Base-by-base conservation (phyloP, 495 filamentous ascomycete species). In the Cladorrhinum samala region DNA sequence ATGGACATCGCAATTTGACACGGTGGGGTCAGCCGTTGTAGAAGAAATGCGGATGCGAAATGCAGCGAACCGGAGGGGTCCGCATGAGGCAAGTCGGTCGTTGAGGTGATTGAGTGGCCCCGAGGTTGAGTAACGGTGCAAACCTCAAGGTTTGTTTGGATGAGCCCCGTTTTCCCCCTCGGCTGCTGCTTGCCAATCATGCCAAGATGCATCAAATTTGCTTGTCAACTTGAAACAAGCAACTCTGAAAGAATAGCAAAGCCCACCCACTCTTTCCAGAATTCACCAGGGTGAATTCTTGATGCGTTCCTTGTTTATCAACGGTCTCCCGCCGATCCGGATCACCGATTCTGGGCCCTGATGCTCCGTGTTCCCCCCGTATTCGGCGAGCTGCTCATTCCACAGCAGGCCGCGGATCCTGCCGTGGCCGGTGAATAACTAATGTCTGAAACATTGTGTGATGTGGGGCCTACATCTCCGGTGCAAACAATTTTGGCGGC, bases 151-250 rank as follows among this genome's bases (percentile, higher is more conserved):
- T n/a, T n/a, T n/a, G n/a, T n/a, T n/a, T n/a, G n/a, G n/a, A n/a
- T n/a, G n/a, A n/a, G n/a, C n/a, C n/a, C n/a, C n/a, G n/a, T n/a
- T n/a, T n/a, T n/a, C n/a, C n/a, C n/a, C n/a, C n/a, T n/a, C n/a
- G n/a, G n/a, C n/a, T 23, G 14, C 40, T 3, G 7, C 36, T 13
- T 30, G 18, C 58, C 55, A 57, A 53, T 56, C 46, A 42, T 54
- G 44, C 36, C 46, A 40, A 24, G 36, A 43, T 42, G 7, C 30
- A 5, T 7, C 13, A 13, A 13, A 21, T 4, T 21, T 19, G 49
- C 51, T 50, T 51, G 46, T 60, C 54, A 64, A 62, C 40, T 36
- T 65, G 64, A 67, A 67, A 67, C 64, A 46, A 27, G 20, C 14
- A 44, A 41, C 25, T 39, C 56, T 46, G n/a, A n/a, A n/a, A 52